These are phyloP conservation scores for Fusarium oligoseptatum DNA, from an alignment of 2,329 filamentous ascomycete species.

Conservation along the genomic window DNA sequence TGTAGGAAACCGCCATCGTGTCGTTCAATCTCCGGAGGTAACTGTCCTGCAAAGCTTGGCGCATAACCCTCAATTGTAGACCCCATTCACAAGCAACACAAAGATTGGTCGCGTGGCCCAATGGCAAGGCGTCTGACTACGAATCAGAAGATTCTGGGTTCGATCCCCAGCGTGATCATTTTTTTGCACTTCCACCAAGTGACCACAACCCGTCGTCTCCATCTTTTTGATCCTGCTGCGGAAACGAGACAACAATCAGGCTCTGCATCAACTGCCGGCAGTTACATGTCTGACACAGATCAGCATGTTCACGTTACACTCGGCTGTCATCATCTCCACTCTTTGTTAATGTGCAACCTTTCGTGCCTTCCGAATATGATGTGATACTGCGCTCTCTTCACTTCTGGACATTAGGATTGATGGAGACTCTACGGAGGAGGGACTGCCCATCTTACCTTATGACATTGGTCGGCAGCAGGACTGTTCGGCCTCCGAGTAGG, in stretches of 20 bases:
- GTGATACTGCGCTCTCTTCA: neutral
- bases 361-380: neutral
- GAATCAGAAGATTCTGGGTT: slow-evolving; percentile 52
- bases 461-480: no score
- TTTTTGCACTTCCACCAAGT: neutral
- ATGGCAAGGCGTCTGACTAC: slow-evolving; percentile 53
- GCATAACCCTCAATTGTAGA: neutral
- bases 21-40: no score
- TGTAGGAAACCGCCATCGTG: no score
- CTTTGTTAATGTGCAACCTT: neutral
- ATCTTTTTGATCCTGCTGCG: neutral
- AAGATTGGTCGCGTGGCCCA: slow-evolving; percentile 44
- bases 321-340: neutral
- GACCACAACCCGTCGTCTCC: neutral
- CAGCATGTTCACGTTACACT: neutral
- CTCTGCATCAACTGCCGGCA: neutral
- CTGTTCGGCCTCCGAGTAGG: neutral
- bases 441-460: no score
- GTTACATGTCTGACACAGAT: neutral
- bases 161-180: slow-evolving; percentile 46
- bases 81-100: neutral
- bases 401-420: neutral
- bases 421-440: neutral
- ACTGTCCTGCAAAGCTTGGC: neutral
- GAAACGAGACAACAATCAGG: neutral